Conservation (phyloP, 139 green algal species). For the Auxenochlorella protothecoides region DNA sequence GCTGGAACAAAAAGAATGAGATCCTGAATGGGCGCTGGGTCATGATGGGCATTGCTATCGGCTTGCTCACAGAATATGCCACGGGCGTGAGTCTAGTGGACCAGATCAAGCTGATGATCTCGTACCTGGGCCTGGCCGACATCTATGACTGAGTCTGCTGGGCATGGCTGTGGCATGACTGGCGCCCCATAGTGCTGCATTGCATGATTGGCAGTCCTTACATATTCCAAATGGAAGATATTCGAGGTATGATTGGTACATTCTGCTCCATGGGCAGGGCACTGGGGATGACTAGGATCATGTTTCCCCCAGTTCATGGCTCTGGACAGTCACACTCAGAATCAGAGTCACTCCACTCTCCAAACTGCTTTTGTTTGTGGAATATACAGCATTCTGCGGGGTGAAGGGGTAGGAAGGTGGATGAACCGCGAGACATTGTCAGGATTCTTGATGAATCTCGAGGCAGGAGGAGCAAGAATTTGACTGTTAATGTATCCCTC, state of each 20-base stretch:
- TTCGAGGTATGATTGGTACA: not conserved
- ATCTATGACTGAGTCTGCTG: slow-evolving; percentile 20
- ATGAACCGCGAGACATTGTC: not conserved
- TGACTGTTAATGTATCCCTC: slow-evolving; percentile 3
- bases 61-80: slow-evolving; percentile 91
- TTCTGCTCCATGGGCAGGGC: not conserved
- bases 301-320: too few species aligned
- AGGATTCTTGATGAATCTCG: too few species aligned
- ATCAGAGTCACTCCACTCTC: slow-evolving; percentile 62
- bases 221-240: too few species aligned
- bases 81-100: slow-evolving; percentile 85
- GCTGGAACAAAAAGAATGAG: slow-evolving; percentile 85
- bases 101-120: slow-evolving; percentile 75
- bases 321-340: not conserved
- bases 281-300: too few species aligned
- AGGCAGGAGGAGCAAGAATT: not conserved
- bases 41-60: slow-evolving; percentile 90
- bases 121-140: slow-evolving; percentile 76
- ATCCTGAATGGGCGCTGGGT: slow-evolving; percentile 93
- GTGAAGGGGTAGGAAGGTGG: not conserved
- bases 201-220: not conserved
- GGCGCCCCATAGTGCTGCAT: slow-evolving; percentile 4
- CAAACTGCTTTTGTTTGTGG: slow-evolving; percentile 62
- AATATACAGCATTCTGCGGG: slow-evolving; percentile 83
- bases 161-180: slow-evolving; percentile 17